Conservation (phyloP, 1,284 basidiomycete genomes). For the Apiotrichum porosum region DNA sequence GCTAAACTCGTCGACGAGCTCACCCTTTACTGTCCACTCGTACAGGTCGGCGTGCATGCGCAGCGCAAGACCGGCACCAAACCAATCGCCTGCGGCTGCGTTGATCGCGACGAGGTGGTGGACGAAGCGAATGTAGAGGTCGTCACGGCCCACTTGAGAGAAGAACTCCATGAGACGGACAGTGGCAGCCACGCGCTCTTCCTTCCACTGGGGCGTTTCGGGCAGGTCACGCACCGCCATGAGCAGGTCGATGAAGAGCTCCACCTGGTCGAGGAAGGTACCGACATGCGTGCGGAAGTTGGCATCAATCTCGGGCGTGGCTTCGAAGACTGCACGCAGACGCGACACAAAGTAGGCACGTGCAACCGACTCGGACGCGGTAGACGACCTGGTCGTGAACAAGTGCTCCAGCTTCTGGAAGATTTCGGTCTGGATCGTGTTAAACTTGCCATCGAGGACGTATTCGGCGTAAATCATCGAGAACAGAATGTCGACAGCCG, state of each 20-base stretch:
- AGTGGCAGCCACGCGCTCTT: constrained; percentile 90
- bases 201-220: constrained; percentile 84
- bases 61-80: constrained; percentile 86
- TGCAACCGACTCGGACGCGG: constrained; percentile 56
- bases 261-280: constrained; percentile 80
- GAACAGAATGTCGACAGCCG: constrained; percentile 86
- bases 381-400: constrained; percentile 26
- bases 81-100: constrained; percentile 78
- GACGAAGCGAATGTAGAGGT: constrained; percentile 89
- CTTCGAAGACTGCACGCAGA: constrained; percentile 79
- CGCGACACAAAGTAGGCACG: constrained; percentile 92
- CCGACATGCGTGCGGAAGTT: constrained; percentile 71
- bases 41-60: constrained; percentile 91
- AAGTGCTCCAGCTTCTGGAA: constrained; percentile 84
- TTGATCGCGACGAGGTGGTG: constrained; percentile 88
- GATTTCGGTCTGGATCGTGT: constrained; percentile 87
- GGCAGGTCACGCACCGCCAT: constrained; percentile 88
- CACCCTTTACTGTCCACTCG: constrained; percentile 72
- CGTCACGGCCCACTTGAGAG: constrained; percentile 74
- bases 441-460: constrained; percentile 71
- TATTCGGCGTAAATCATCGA: constrained; percentile 95
- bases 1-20: constrained; percentile 74
- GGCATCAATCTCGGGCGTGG: constrained; percentile 67
- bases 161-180: constrained; percentile 89
- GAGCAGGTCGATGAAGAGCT: constrained; percentile 89